Percentiles rank a stretch among this genome's conserved stretches.
Evolutionary conservation across 164 flowering plant genomes (phyloP).

Genomic region (Nymphaea thermarum): DNA sequence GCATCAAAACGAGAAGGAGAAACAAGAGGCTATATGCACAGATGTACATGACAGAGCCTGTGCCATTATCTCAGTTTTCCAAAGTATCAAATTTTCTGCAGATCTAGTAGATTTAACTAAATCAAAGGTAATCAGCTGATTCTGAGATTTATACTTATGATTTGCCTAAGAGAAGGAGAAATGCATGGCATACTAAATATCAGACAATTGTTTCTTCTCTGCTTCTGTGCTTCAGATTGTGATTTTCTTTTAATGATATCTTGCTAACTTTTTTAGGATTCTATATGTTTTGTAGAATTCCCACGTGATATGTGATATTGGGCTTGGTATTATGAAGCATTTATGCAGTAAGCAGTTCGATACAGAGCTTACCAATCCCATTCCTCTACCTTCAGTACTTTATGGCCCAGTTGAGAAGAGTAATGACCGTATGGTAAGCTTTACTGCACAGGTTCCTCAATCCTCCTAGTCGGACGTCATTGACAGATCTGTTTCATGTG

Average conservation of each 20-base stretch:
- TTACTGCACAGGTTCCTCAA: background rate
- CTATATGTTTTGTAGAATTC: slow-evolving; percentile 39
- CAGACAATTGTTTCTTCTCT: background rate
- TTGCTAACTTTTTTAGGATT: background rate
- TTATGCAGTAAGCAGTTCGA: slow-evolving; percentile 37
- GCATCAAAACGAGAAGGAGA: slow-evolving; percentile 45
- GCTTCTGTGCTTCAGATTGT: background rate
- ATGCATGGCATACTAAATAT: background rate
- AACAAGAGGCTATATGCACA: slow-evolving; percentile 26
- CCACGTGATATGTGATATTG: slow-evolving; percentile 81
- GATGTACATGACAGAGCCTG: slow-evolving; percentile 42
- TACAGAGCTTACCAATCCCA: slow-evolving; percentile 10
- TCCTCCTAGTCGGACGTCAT: background rate
- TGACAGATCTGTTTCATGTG: background rate
- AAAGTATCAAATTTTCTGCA: slow-evolving; percentile 52
- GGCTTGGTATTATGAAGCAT: slow-evolving; percentile 55
- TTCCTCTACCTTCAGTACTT: slow-evolving; percentile 45
- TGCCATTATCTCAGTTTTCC: slow-evolving; percentile 41
- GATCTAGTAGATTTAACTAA: slow-evolving; percentile 53
- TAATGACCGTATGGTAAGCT: slow-evolving; percentile 27
- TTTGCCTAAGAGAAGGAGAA: background rate
- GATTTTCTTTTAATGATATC: background rate
- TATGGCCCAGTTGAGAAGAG: slow-evolving; percentile 42
- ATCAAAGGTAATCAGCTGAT: slow-evolving; percentile 42
- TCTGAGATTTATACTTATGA: background rate